A percentile compares a stretch with the other conserved stretches of the same genome.
Evolutionary conservation across 441 rosid species (phyloP).

Genomic region (Gossypium gossypioides): DNA sequence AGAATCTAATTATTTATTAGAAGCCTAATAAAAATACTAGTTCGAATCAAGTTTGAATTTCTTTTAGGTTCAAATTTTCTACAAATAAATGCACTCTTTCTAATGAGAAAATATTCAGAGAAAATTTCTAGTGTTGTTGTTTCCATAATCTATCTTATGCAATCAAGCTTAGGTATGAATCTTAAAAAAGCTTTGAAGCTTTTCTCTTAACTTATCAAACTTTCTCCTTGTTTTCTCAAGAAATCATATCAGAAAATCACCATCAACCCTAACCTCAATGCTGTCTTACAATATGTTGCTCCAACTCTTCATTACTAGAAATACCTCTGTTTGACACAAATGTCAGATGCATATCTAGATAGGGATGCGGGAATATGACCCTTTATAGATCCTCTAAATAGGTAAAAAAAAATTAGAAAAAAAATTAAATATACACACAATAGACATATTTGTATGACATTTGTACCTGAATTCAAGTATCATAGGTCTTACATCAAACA

Average conservation of each 20-base stretch:
- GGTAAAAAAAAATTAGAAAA: background rate
- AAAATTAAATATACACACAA: no score
- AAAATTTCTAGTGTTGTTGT: background rate
- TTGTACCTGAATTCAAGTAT: background rate
- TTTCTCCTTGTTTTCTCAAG: background rate
- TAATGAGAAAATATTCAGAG: background rate
- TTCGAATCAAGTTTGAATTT: background rate
- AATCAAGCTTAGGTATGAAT: background rate
- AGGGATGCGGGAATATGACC: background rate
- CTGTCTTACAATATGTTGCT: background rate
- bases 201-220: background rate
- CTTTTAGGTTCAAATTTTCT: background rate
- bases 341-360: background rate
- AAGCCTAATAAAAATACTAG: background rate
- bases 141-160: background rate
- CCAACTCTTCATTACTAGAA: background rate
- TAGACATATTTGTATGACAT: background rate
- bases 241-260: background rate
- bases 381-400: background rate
- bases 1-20: background rate
- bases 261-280: background rate
- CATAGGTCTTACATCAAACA: background rate
- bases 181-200: background rate
- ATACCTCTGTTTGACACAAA: background rate
- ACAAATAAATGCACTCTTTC: background rate